Conservation (phyloP, 768 basidiomycete species). For the Pleurotus salmoneostramineus region DNA sequence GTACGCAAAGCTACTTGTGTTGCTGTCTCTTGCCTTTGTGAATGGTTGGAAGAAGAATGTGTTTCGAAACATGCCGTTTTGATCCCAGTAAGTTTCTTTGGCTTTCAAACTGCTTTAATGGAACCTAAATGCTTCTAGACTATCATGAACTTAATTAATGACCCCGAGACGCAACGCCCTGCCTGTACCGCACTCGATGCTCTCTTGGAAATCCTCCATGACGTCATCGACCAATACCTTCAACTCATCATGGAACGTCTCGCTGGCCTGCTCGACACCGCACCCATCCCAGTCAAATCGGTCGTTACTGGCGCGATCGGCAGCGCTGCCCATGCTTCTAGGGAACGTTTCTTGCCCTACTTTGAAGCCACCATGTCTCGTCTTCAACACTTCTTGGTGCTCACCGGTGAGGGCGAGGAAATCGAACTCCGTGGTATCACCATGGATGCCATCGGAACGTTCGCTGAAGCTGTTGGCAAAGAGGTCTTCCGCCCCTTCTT, state of each 20-base stretch:
- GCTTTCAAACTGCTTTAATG: not conserved
- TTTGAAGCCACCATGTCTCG: slow-evolving; percentile 89
- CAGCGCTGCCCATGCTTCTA: slow-evolving; percentile 95
- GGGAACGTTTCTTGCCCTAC: slow-evolving; percentile 87
- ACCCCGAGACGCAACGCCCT: slow-evolving; percentile 79
- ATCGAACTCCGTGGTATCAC: slow-evolving; percentile 93
- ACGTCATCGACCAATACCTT: slow-evolving; percentile 88
- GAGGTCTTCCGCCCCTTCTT: slow-evolving; percentile 95
- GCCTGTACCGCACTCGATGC: slow-evolving; percentile 98
- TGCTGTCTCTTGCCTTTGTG: slow-evolving; percentile 93
- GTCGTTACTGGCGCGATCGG: slow-evolving; percentile 98
- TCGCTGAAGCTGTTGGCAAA: slow-evolving; percentile 94
- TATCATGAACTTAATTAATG: slow-evolving; percentile 88
- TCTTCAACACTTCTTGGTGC: slow-evolving; percentile 83
- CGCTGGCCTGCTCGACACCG: slow-evolving; percentile 78
- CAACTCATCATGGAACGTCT: slow-evolving; percentile 94
- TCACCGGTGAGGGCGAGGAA: slow-evolving; percentile 88
- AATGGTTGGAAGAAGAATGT: slow-evolving; percentile 96
- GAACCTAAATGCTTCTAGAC: slow-evolving; percentile 37
- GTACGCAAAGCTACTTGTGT: slow-evolving; percentile 97
- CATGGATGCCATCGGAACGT: slow-evolving; percentile 98
- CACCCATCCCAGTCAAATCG: slow-evolving; percentile 83
- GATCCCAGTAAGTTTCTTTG: slow-evolving; percentile 62
- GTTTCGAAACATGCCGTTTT: slow-evolving; percentile 77
- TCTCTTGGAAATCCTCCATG: slow-evolving; percentile 90